Evolutionary conservation across 2,329 filamentous ascomycete species (phyloP).

Genomic region (Penicillium capsulatum): DNA sequence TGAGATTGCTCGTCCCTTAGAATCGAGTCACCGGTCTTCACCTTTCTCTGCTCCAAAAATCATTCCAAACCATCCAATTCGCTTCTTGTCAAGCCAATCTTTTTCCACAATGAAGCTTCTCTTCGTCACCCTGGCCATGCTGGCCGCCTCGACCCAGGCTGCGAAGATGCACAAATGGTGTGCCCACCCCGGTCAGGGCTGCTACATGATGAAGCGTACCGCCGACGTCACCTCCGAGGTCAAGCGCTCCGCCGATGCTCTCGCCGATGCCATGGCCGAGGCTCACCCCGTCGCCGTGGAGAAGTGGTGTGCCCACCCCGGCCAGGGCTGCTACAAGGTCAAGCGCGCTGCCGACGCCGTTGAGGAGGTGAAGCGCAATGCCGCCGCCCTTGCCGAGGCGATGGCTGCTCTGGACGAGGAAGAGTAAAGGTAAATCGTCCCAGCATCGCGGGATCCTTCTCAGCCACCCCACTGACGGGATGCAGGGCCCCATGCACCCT

Average conservation of each 20-base stretch:
- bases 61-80: conserved; percentile 7
- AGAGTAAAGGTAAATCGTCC: conserved; percentile 20
- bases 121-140: conserved; percentile 39
- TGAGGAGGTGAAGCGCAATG: conserved; percentile 44
- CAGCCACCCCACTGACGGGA: too few species aligned
- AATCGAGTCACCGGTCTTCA: conserved; percentile 9
- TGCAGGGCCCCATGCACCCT: too few species aligned
- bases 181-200: conserved; percentile 28
- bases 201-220: conserved; percentile 27
- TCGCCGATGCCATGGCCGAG: conserved; percentile 30
- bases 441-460: too few species aligned
- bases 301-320: conserved; percentile 34
- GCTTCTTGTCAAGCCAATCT: conserved; percentile 10
- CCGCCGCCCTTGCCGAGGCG: conserved; percentile 31
- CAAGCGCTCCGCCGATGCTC: conserved; percentile 32
- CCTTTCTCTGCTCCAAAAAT: conserved; percentile 5
- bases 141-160: conserved; percentile 39
- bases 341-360: conserved; percentile 64
- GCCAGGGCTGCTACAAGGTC: conserved; percentile 53
- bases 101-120: conserved; percentile 48
- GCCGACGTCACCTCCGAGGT: conserved; percentile 25
- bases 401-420: conserved; percentile 31
- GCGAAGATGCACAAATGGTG: conserved; percentile 31
- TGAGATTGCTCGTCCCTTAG: neutral
- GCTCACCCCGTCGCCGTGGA: conserved; percentile 22